Evolutionary conservation across 139 green algal genomes (phyloP), one percentile per base, ranked within the genome.

Genomic region (Coelastrella sp.): DNA sequence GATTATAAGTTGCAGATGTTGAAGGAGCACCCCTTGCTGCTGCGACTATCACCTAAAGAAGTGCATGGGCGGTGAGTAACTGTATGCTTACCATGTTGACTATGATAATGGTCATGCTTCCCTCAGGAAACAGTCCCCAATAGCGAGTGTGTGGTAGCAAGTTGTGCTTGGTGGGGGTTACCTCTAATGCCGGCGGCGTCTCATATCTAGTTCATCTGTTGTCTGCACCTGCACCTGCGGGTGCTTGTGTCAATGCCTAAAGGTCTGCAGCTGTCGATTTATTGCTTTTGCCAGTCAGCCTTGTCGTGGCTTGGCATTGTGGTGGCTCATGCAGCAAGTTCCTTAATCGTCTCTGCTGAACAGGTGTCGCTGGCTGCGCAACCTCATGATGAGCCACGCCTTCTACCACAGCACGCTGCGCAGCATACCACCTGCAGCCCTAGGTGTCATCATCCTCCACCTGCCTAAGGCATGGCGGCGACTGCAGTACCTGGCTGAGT

Each of bases 361-460:
- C 78, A 84, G 90, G 68, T 93, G 88, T 69, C 80, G 90, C 21
- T 93, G 90, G 90, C 76, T 93, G 53, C 86, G 90, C 27, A 38
- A 30, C 32, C 72, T 91, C 23, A 91, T 93, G 79, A 50, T 89
- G 13, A 34, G 41, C 60, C 87, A 89, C 66, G 84, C 43, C 3
- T 83, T 84, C 37, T 91, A 89, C 69, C 88, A 91, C 59, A 19
- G 41, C 19, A 73, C 84, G 21, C 79, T 93, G 25, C 75, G 90
- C 53, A 59, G 64, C 21, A 27, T 91, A 30, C 84, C 84, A 25
- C 41, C 76, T 1, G 27, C 19, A 17, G 7, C 84, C 35, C 41
- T 93, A n/a, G 90, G 74, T 2, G 57, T 78, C 45, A 27, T 91
- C 32, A 37, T 93, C 60, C 43, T 89, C 53, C 77, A 89, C 74